A percentile compares a stretch with the other conserved stretches of the same genome.
These are phyloP conservation scores for Vanrija humicola DNA, from an alignment of 1,284 basidiomycete species.

Conservation along the genomic window DNA sequence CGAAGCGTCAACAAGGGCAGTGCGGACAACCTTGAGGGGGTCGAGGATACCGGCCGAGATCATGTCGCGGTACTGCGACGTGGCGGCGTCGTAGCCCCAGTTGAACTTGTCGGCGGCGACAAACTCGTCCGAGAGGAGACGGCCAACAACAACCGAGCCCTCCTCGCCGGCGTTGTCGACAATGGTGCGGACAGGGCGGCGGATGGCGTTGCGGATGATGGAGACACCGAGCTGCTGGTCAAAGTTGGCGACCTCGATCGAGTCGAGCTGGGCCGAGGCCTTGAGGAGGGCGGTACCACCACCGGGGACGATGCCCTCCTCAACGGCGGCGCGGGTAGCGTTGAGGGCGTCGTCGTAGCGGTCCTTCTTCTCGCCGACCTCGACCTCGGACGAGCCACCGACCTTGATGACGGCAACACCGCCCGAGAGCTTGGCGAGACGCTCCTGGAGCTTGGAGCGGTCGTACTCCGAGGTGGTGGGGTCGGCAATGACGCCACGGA, in stretches of 20 bases:
- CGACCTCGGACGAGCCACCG: conserved; percentile 88
- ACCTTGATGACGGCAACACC: conserved; percentile 99
- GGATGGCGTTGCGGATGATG: conserved; percentile 85
- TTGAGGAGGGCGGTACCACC: conserved; percentile 80
- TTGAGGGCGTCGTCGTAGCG: conserved; percentile 97
- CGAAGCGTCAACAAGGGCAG: conserved; percentile 80
- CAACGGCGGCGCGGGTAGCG: conserved; percentile 94
- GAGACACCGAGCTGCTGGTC: conserved; percentile 95
- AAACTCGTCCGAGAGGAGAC: conserved; percentile 56
- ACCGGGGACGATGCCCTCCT: conserved; percentile 95
- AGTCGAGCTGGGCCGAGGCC: conserved; percentile 76
- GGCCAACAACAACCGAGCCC: conserved; percentile 86
- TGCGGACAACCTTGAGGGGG: conserved; percentile 87
- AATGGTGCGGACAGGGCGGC: conserved; percentile 81
- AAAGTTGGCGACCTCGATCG: conserved; percentile 83
- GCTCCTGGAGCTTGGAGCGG: conserved; percentile 92
- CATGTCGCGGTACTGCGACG: conserved; percentile 92
- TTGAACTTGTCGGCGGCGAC: conserved; percentile 58
- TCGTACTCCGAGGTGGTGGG: conserved; percentile 87
- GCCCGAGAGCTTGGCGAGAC: conserved; percentile 90
- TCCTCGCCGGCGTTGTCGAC: conserved; percentile 95
- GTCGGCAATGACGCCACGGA: conserved; percentile 80
- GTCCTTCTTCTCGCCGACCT: conserved; percentile 99
- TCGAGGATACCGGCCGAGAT: conserved; percentile 90
- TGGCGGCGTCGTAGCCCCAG: conserved; percentile 86